Conservation (phyloP, 169 alveolate species). For the Cryptosporidium ryanae region DNA sequence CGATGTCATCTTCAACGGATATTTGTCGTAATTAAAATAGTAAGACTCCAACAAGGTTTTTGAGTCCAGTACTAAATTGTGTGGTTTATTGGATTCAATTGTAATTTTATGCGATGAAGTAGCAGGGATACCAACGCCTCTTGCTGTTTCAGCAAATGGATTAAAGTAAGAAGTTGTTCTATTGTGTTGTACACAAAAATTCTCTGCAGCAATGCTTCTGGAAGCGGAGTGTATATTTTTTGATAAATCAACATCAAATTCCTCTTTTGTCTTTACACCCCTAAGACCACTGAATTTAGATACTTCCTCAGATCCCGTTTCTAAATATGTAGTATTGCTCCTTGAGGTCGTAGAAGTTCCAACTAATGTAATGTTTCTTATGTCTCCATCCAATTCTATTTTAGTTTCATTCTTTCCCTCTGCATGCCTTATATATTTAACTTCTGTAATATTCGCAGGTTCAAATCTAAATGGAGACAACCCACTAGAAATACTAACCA, state of each 20-base stretch:
- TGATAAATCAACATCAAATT: no score
- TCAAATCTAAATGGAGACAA: not conserved
- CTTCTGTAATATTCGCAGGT: not conserved
- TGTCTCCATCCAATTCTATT: not conserved
- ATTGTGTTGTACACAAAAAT: not conserved
- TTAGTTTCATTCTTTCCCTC: constrained; percentile 5
- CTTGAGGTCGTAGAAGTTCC: not conserved
- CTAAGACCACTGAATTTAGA: not conserved
- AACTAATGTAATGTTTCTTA: not conserved
- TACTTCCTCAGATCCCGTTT: not conserved
- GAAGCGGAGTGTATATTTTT: not conserved
- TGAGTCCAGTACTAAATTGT: constrained; percentile 39
- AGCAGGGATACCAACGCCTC: constrained; percentile 75
- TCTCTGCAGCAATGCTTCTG: not conserved
- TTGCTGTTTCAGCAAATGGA: constrained; percentile 70
- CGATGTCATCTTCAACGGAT: not conserved
- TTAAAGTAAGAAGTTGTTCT: not conserved
- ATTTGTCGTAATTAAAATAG: constrained; percentile 51
- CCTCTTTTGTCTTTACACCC: not conserved
- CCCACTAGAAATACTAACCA: constrained; percentile 22
- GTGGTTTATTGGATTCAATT: not conserved
- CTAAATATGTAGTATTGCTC: not conserved
- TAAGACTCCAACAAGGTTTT: constrained; percentile 22
- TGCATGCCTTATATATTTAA: not conserved
- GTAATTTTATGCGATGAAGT: not conserved